Base-by-base conservation (phyloP, 1,284 basidiomycete genomes). In the Sporisorium exsertum region DNA sequence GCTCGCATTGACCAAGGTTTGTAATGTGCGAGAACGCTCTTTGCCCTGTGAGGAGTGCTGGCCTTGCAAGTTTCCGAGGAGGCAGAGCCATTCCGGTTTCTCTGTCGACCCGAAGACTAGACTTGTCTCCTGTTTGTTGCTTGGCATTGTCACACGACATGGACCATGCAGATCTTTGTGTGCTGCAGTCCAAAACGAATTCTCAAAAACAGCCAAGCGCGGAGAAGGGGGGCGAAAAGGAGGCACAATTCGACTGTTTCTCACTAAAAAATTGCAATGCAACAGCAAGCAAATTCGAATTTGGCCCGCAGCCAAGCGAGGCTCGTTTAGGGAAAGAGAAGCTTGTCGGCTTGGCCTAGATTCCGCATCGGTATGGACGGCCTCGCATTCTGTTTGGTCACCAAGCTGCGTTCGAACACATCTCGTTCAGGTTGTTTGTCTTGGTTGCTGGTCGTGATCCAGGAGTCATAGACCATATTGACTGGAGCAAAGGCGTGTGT, bases 291-390 rank as follows among this genome's bases (percentile, higher is more conserved):
- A 45, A 24, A 10, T 24, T 15, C 24, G 20, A 22, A 22, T 45
- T 24, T 24, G 20, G 42, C 16, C n/a, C 10, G 42, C 42, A 43
- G 42, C 32, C 32, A 52, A 52, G 50, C 50, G 33, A 52, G 50
- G 32, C 50, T 52, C 50, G 50, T 52, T 52, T 35, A n/a, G n/a
- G 29, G 29, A 32, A 5, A 15, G 50, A 52, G 33, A 35, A 20
- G 16, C 18, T n/a, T 32, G 5, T 18, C 50, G 26, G n/a, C 20
- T 47, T 26, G 12, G n/a, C 35, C 35, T 5, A 35, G 8, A 9
- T 49, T 58, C 46, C 15, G 27, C 56, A 22, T 53, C 33, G 32
- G 51, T 53, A 18, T 40, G 32, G 29, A 33, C 27, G 49, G 49
- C 7, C 16, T 26, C 15, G 26, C 47, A 24, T 47, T 47, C 26